These are phyloP conservation scores for Chaetomium sp. DNA, from an alignment of 2,329 filamentous ascomycete genomes.

Conservation along the genomic window DNA sequence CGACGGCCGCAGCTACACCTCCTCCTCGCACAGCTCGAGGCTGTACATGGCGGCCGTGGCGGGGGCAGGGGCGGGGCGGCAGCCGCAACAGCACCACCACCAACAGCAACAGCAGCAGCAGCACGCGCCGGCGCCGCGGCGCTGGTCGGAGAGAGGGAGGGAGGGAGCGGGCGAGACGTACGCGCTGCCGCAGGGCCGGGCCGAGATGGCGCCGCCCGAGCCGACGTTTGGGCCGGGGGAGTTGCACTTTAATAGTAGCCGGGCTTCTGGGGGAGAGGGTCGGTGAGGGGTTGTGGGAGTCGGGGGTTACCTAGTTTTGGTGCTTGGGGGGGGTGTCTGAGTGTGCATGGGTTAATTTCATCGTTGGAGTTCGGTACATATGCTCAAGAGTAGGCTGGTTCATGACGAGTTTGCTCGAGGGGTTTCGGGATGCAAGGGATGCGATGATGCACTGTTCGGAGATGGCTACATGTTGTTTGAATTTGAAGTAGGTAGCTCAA, in stretches of 20 bases:
- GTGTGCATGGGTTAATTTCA: not conserved
- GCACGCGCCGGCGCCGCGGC: constrained; percentile 16
- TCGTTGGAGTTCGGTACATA: not conserved
- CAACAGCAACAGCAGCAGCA: constrained; percentile 17
- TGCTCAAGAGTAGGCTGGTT: not conserved
- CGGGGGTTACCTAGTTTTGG: not conserved
- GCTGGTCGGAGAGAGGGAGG: too few species aligned
- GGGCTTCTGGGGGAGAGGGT: constrained; percentile 39
- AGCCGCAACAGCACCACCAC: not conserved
- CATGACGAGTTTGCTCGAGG: not conserved
- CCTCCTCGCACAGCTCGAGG: constrained; percentile 33
- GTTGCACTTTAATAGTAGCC: constrained; percentile 40
- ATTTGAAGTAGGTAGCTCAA: not conserved
- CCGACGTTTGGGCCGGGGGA: constrained; percentile 44
- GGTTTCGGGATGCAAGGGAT: not conserved
- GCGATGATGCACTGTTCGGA: not conserved
- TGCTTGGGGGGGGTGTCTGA: not conserved
- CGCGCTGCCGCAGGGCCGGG: too few species aligned
- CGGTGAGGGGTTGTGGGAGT: constrained; percentile 43
- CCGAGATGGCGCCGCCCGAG: constrained; percentile 29
- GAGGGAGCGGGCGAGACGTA: too few species aligned
- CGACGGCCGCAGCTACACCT: constrained; percentile 31
- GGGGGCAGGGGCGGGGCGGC: not conserved
- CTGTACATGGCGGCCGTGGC: constrained; percentile 27
- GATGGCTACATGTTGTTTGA: not conserved